Evolutionary conservation across 129 eudicot species (phyloP), one percentile per base, ranked within the genome.

Genomic region (Lactuca sativa): DNA sequence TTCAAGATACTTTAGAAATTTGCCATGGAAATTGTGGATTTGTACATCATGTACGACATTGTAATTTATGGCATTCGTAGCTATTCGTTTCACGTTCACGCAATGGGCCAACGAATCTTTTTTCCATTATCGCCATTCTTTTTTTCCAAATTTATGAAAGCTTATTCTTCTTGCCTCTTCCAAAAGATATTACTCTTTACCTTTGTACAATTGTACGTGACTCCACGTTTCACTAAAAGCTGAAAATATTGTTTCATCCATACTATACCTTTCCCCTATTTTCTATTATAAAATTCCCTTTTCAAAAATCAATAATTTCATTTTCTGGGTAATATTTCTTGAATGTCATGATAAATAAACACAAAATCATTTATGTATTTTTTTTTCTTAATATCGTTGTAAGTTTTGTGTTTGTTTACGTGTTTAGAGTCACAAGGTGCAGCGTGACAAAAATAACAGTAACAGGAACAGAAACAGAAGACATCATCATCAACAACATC

Each of bases 401-500:
- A 56, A 69, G 3, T 11, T 31, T 25, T 51, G 36, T 47, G 60
- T 37, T 56, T 55, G 6, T 11, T 54, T 56, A 54, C 5, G 41
- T 54, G 57, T 41, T 37, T 16, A 64, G 78, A 64, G 66, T 21
- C 47, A 63, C 16, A 40, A 5, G 38, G 47, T 25, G 74, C 40
- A 56, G 11, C 54, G 49, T 3, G 69, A 53, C 14, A 30, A 40
- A 37, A 59, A 25, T 6, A 70, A 58, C 41, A 53, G 37, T 11
- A 62, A 70, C 40, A 34, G 72, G 48, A 66, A 70, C 66, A 72
- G 55, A 8, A 44, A 37, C 70, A 70, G 74, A 14, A 63, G 75
- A 60, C 77, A 49, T 49, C 74, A 70, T 4, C 61, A 71, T 67
- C 76, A 74, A 25, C 75, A 80, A 30, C 76, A 80, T 69, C 88